These are phyloP conservation scores for Exutisphaerella laricina DNA, from an alignment of 2,329 filamentous ascomycete species.

Conservation along the genomic window DNA sequence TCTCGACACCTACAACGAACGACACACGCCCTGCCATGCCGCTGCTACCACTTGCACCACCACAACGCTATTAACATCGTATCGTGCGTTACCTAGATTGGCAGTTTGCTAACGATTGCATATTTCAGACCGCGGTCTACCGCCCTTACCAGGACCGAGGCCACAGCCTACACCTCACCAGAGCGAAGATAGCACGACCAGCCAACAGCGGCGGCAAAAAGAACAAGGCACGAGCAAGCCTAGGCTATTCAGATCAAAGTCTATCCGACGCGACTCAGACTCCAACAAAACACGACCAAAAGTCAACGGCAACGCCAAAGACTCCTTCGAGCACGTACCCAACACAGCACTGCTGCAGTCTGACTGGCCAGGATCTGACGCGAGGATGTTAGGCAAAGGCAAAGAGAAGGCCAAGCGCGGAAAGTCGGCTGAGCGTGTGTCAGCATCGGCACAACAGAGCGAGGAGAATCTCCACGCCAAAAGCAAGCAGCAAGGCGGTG, in stretches of 20 bases:
- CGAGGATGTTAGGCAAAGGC: constrained; percentile 19
- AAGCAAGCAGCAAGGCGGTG: constrained; percentile 24
- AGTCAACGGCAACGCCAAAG: constrained; percentile 18
- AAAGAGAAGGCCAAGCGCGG: constrained; percentile 28
- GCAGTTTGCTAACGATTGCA: neutral
- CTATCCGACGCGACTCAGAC: constrained; percentile 29
- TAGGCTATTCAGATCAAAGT: constrained; percentile 17
- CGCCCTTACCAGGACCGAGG: constrained; percentile 13
- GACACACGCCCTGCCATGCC: neutral
- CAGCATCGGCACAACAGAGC: constrained; percentile 18
- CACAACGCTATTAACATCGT: neutral
- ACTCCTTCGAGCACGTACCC: constrained; percentile 22
- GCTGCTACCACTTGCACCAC: neutral
- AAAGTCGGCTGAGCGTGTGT: constrained; percentile 31
- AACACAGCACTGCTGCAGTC: constrained; percentile 28
- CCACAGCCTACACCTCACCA: constrained; percentile 22
- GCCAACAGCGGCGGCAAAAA: constrained; percentile 2
- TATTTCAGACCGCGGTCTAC: constrained; percentile 2
- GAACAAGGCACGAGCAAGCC: neutral
- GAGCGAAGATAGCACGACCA: constrained; percentile 26
- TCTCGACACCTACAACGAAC: no score
- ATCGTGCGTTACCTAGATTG: neutral
- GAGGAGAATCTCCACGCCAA: constrained; percentile 22
- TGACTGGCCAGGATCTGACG: constrained; percentile 25
- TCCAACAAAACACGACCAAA: constrained; percentile 23